Conservation (phyloP, 2,329 filamentous ascomycete species). For the Alternaria infectoria region DNA sequence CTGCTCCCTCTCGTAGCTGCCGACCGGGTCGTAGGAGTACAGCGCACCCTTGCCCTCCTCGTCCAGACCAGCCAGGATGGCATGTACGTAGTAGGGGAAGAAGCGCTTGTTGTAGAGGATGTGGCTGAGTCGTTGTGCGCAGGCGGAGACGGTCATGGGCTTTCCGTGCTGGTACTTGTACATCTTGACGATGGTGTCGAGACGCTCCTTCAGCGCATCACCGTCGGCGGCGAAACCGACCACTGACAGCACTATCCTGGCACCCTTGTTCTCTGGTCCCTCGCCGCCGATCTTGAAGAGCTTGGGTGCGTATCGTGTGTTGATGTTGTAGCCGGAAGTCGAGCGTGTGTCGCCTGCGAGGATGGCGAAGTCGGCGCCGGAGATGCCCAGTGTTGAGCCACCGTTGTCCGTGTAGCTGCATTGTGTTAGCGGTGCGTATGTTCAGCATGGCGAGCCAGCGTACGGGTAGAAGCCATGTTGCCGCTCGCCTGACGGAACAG, state of each 20-base stretch:
- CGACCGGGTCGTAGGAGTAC: constrained; percentile 97
- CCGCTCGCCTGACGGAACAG: constrained; percentile 56
- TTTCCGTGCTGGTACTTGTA: constrained; percentile 98
- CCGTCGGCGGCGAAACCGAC: constrained; percentile 97
- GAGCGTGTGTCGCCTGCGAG: constrained; percentile 96
- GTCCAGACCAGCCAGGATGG: constrained; percentile 91
- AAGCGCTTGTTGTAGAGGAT: constrained; percentile 98
- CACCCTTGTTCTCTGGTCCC: constrained; percentile 81
- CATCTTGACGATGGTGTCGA: constrained; percentile 97
- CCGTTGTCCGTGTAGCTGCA: constrained; percentile 95
- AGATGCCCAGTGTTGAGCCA: constrained; percentile 93
- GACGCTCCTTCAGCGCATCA: constrained; percentile 87
- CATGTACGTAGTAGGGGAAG: constrained; percentile 98
- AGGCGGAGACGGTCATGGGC: constrained; percentile 91
- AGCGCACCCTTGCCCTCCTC: constrained; percentile 93
- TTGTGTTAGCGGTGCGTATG: constrained; percentile 20
- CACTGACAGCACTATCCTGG: constrained; percentile 87
- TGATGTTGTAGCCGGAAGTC: constrained; percentile 96
- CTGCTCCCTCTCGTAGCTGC: constrained; percentile 96
- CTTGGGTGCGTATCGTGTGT: constrained; percentile 93
- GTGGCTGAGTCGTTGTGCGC: constrained; percentile 91
- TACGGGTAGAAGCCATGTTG: constrained; percentile 95
- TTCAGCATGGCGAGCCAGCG: constrained; percentile 37
- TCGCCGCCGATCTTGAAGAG: constrained; percentile 97
- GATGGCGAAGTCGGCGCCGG: constrained; percentile 92